Evolutionary conservation across 768 basidiomycete genomes (phyloP).

Genomic region (Xerocomus potaroensis): DNA sequence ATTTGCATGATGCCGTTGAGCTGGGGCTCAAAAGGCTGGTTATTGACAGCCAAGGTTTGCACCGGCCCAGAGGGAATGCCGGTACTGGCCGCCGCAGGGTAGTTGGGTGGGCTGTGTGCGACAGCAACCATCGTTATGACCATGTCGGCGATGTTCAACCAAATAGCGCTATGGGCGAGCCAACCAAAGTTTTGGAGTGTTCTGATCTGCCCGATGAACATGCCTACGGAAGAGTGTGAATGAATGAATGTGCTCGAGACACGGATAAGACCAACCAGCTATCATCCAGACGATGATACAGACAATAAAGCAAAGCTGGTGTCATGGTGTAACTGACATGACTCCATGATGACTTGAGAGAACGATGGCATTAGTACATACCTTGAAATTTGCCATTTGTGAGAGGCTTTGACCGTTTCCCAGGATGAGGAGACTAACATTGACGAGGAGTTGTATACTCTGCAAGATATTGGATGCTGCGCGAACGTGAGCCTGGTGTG

Average conservation of each 20-base stretch:
- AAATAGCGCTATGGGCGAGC: slow-evolving; percentile 46
- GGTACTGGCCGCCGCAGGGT: slow-evolving; percentile 28
- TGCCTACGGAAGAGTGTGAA: slow-evolving; percentile 33
- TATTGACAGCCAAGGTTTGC: slow-evolving; percentile 13
- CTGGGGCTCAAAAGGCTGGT: slow-evolving; percentile 29
- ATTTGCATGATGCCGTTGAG: slow-evolving; percentile 66
- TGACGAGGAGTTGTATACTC: slow-evolving; percentile 51
- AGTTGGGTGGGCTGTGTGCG: slow-evolving; percentile 53
- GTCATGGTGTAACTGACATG: too few relatives aligned
- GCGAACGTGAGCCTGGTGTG: too few relatives aligned
- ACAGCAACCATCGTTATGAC: slow-evolving; percentile 59
- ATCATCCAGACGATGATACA: slow-evolving; percentile 58
- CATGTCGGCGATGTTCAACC: slow-evolving; percentile 53
- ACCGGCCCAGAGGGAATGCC: slow-evolving; percentile 27
- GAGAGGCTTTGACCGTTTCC: slow-evolving; percentile 49
- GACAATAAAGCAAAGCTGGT: slow-evolving; percentile 53
- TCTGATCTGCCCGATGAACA: slow-evolving; percentile 55
- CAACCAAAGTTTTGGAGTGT: slow-evolving; percentile 49
- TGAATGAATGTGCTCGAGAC: background rate
- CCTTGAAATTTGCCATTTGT: slow-evolving; percentile 44
- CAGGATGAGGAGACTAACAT: slow-evolving; percentile 38
- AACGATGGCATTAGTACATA: slow-evolving; percentile 18
- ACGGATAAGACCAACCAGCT: slow-evolving; percentile 11
- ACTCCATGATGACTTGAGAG: background rate
- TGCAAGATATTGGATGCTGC: slow-evolving; percentile 46